Evolutionary conservation across 148 eudicot species (phyloP), one percentile per base, ranked within the genome.

Genomic region (Rhododendron henanense): DNA sequence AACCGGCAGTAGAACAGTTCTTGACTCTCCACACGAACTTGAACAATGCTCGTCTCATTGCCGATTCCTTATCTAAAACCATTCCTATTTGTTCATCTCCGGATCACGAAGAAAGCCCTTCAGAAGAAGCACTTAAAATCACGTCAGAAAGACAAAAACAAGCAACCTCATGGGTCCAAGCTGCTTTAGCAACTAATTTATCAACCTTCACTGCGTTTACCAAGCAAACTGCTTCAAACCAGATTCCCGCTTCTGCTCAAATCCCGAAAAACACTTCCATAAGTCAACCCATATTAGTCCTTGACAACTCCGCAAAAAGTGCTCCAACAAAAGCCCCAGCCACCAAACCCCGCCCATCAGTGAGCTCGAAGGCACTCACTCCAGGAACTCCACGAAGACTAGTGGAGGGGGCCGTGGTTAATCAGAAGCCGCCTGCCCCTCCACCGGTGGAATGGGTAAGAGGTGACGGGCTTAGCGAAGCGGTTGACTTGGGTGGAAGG

Each of bases 161-260:
- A 86, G 95, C 98, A 69, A 84, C 93, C 83, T 92, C 94, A n/a
- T 96, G 99, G 99, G 93, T 94, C 79, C 91, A 94, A 87, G 95
- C 99, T 73, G 96, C 98, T 48, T 83, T 96, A 87, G 88, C 94
- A 50, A 87, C 98, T 67, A 94, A 95, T 87, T 86, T 96, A 74
- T 94, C 98, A 33, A 53, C 95, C 55, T 96, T 96, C 85, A 87
- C 93, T 10, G 83, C 91, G 16, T 96, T 90, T 39, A 89, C 77
- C 81, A 93, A 92, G 86, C 94, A 87, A 83, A 84, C 91, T 51
- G 74, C 88, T 44, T 83, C 84, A 65, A 86, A 81, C 79, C 84
- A 90, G 67, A 47, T 75, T 76, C 85, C 87, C 25, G 8, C 86
- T 67, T 83, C 95, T 48, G 44, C 90, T 65, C 92, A 88, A 83